Conservation (phyloP, 345 rosid genomes). For the Populus alba region DNA sequence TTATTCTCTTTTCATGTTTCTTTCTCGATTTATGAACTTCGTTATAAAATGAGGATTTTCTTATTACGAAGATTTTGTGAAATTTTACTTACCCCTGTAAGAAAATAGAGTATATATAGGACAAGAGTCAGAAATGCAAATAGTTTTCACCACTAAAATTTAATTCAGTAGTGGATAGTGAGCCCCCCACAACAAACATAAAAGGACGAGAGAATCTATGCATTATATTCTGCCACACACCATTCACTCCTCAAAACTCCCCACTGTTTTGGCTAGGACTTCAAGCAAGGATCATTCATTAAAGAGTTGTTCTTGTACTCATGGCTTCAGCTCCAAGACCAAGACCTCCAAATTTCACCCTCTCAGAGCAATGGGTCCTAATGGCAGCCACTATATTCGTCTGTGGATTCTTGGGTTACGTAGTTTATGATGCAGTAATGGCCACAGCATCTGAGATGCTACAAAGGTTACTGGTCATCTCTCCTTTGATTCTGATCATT, state of each 20-base stretch:
- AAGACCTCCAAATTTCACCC: slow-evolving; percentile 14
- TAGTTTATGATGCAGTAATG: slow-evolving; percentile 52
- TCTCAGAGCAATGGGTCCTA: slow-evolving; percentile 43
- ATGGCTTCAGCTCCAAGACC: slow-evolving; percentile 32
- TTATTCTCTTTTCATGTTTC: too few species aligned
- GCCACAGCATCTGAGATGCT: slow-evolving; percentile 52
- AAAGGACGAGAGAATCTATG: neutral
- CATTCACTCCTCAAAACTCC: neutral
- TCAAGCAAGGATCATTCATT: neutral
- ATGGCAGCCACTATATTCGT: slow-evolving; percentile 23
- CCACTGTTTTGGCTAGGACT: neutral
- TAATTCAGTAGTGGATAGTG: neutral
- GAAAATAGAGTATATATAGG: neutral
- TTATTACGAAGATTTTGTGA: neutral
- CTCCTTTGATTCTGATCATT: slow-evolving; percentile 47
- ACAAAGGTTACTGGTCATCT: slow-evolving; percentile 44
- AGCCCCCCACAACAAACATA: neutral
- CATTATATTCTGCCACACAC: neutral
- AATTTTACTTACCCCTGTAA: neutral
- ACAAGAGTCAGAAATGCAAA: neutral
- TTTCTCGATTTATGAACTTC: too few species aligned
- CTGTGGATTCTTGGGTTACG: slow-evolving; percentile 39
- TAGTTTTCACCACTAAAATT: neutral
- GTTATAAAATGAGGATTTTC: too few species aligned
- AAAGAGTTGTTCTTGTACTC: neutral